These are phyloP conservation scores for Atractiella rhizophila DNA, from an alignment of 768 basidiomycete species.

Conservation along the genomic window DNA sequence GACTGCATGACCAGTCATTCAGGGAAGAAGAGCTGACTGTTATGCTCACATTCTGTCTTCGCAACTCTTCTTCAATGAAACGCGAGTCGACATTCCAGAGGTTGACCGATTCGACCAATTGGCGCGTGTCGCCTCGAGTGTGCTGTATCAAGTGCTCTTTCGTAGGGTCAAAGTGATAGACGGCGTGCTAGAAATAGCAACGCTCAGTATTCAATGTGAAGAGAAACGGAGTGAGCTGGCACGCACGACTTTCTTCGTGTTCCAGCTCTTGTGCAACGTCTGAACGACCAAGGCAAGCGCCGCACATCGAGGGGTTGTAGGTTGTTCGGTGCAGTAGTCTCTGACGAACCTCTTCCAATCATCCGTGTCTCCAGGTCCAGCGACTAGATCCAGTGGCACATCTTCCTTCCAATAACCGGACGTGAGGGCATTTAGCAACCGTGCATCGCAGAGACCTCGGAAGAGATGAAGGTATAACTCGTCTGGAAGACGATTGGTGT, in stretches of 20 bases:
- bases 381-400: slow-evolving; percentile 66
- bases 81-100: slow-evolving; percentile 71
- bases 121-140: slow-evolving; percentile 49
- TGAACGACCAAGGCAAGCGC: slow-evolving; percentile 65
- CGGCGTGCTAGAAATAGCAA: slow-evolving; percentile 7
- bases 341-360: slow-evolving; percentile 88
- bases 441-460: slow-evolving; percentile 64
- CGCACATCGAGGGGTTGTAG: slow-evolving; percentile 76
- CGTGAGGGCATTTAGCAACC: slow-evolving; percentile 83
- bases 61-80: slow-evolving; percentile 74
- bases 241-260: slow-evolving; percentile 37
- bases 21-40: slow-evolving; percentile 5
- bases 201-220: neutral
- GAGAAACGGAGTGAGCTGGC: neutral
- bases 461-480: slow-evolving; percentile 92
- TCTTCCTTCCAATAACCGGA: slow-evolving; percentile 60
- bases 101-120: slow-evolving; percentile 60
- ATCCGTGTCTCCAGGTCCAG: slow-evolving; percentile 81
- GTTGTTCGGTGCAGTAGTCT: slow-evolving; percentile 84
- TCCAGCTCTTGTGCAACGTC: slow-evolving; percentile 58
- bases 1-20: slow-evolving; percentile 31
- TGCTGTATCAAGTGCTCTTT: slow-evolving; percentile 28
- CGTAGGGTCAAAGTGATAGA: slow-evolving; percentile 23
- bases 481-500: slow-evolving; percentile 78
- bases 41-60: slow-evolving; percentile 70